Base-by-base conservation (phyloP, 2,329 filamentous ascomycete genomes). In the Diplocarpon rosae region DNA sequence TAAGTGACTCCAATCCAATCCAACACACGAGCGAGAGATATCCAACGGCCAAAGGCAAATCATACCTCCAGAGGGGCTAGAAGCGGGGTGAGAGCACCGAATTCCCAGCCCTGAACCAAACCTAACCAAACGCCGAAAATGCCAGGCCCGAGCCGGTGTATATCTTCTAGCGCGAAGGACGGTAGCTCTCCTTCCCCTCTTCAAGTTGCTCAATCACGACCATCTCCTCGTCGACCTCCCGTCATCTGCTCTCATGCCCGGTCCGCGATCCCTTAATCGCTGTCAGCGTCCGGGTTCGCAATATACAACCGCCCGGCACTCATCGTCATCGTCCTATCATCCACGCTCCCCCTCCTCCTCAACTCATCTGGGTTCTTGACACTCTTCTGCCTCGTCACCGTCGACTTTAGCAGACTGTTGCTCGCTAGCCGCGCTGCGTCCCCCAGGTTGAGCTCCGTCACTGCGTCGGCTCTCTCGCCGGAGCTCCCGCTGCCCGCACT, bases 321-420 rank as follows among this genome's bases (percentile, higher is more conserved):
- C 56, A 66, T 59, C 15, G 75, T 78, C 62, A 92, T 80, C 1
- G 84, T 89, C 65, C 58, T 72, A 64, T 92, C 86, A 60, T 92
- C 86, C 39, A 93, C 85, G 59, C 85, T 92, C 45, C 86, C 86
- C 58, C 84, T 73, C 55, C 86, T 72, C 56, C 73, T 75, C 44
- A 93, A 68, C 51, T 90, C 85, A 17, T 87, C 84, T 3, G 75
- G 71, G 42, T 71, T 79, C 66, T 78, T 81, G 43, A 75, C 69
- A 57, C 75, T 80, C 69, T 81, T 80, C 59, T 81, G 75, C 49
- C 78, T 70, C 15, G 77, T 73, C 41, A 81, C 60, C 6, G 72
- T 67, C 6, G 75, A 71, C 54, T 79, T 69, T 54, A 73, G 66
- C 32, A 73, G 62, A 40, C 75, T 80, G 50, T 80, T 81, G 56